phyloP scores from a whole-genome alignment of 2,329 filamentous ascomycete genomes.

The Immersiporthe knoxdaviesiana region DNA sequence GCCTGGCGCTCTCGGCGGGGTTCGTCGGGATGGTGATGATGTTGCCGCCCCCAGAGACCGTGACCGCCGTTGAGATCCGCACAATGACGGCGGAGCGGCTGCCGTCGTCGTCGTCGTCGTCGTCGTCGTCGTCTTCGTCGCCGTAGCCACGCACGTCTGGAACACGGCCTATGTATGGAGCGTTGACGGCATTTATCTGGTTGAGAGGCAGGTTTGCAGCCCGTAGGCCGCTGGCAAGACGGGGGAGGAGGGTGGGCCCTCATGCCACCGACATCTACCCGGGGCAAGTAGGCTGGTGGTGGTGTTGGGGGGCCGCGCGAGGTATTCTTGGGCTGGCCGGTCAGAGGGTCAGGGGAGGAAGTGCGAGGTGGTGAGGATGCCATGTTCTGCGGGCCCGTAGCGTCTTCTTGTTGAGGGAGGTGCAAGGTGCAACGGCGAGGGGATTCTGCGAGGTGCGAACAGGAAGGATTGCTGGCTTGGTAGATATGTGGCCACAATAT shows the following conservation, averaged over 20 bases:
- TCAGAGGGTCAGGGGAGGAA: slow-evolving; percentile 15
- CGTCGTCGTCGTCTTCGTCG: slow-evolving; percentile 30
- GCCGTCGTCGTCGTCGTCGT: slow-evolving; percentile 32
- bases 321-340: slow-evolving; percentile 16
- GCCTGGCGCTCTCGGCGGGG: slow-evolving; percentile 44
- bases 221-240: background rate
- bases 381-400: background rate
- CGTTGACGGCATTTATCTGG: background rate
- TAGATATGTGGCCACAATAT: background rate
- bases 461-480: background rate
- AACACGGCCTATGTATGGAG: background rate
- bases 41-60: slow-evolving; percentile 53
- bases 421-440: background rate
- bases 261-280: too few relatives aligned
- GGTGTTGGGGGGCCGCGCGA: slow-evolving; percentile 19
- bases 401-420: background rate
- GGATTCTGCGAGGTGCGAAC: background rate
- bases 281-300: slow-evolving; percentile 28
- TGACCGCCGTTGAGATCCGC: slow-evolving; percentile 52
- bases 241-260: background rate
- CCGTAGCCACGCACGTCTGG: slow-evolving; percentile 28
- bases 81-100: slow-evolving; percentile 47
- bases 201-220: background rate
- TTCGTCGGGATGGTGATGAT: slow-evolving; percentile 46
- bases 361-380: slow-evolving; percentile 11